These are phyloP conservation scores for Sugiyamaella floridensis DNA, from an alignment of 805 yeast genomes.

Conservation along the genomic window DNA sequence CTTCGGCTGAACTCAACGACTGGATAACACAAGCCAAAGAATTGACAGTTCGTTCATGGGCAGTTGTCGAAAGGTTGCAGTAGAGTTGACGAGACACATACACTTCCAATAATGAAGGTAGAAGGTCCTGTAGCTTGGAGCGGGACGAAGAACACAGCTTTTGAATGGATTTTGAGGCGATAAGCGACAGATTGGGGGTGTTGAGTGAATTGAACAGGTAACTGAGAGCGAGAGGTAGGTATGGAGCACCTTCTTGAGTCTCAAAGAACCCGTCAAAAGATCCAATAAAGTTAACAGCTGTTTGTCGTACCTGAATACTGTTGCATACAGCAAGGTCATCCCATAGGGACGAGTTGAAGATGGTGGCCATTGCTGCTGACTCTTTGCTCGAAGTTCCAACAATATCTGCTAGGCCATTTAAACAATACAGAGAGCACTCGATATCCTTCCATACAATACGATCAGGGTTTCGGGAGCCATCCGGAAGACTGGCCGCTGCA, in stretches of 20 bases:
- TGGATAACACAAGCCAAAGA: constrained; percentile 29
- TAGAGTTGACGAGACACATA: constrained; percentile 21
- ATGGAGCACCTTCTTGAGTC: constrained; percentile 37
- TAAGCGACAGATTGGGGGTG: constrained; percentile 27
- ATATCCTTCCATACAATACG: constrained; percentile 35
- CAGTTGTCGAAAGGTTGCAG: constrained; percentile 15
- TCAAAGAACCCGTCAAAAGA: constrained; percentile 56
- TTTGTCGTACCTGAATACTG: constrained; percentile 34
- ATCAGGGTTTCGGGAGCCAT: constrained; percentile 1
- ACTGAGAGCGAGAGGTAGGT: constrained; percentile 46
- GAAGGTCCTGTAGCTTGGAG: constrained; percentile 18
- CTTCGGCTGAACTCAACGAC: constrained; percentile 18
- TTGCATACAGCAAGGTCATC: constrained; percentile 20
- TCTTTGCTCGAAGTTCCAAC: constrained; percentile 34
- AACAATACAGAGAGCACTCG: constrained; percentile 56
- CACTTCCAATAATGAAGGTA: constrained; percentile 25
- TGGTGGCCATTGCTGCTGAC: constrained; percentile 20
- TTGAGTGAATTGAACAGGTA: constrained; percentile 43
- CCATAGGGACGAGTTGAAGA: constrained; percentile 29
- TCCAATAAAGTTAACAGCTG: constrained; percentile 53
- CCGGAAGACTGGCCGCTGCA: neutral
- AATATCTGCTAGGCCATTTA: constrained; percentile 51
- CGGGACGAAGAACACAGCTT: constrained; percentile 34
- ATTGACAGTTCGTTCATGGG: constrained; percentile 29
- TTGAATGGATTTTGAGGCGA: constrained; percentile 51